Evolutionary conservation across 2,329 filamentous ascomycete genomes (phyloP).

Genomic region (Epicoccum sorghinum): DNA sequence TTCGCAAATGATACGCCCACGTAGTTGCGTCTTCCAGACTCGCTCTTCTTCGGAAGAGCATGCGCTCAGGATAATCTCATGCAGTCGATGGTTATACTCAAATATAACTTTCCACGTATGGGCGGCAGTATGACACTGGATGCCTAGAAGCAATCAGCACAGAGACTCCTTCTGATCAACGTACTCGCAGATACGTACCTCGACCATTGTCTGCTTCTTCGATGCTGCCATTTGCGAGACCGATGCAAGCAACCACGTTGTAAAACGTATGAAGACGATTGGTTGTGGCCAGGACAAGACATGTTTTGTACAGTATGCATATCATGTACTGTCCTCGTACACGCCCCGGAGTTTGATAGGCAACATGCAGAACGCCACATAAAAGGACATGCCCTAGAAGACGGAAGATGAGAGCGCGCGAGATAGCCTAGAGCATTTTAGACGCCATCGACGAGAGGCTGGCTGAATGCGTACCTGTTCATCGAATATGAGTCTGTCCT

Average conservation of each 20-base stretch:
- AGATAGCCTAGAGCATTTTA: conserved; percentile 29
- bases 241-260: conserved; percentile 75
- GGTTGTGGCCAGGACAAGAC: conserved; percentile 75
- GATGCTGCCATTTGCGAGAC: conserved; percentile 68
- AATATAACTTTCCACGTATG: conserved; percentile 94
- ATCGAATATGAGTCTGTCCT: conserved; percentile 78
- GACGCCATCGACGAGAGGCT: neutral
- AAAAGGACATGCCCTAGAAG: conserved; percentile 80
- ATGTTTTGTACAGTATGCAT: conserved; percentile 80
- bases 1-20: conserved; percentile 58
- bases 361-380: conserved; percentile 82
- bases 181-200: conserved; percentile 55
- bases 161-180: neutral
- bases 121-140: conserved; percentile 85
- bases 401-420: conserved; percentile 63
- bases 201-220: conserved; percentile 77
- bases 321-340: conserved; percentile 83
- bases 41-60: conserved; percentile 80
- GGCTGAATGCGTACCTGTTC: conserved; percentile 63
- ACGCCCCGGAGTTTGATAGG: conserved; percentile 74
- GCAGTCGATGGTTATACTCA: conserved; percentile 74
- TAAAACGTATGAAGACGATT: conserved; percentile 71
- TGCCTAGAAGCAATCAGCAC: conserved; percentile 58
- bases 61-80: conserved; percentile 85
- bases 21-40: conserved; percentile 77